phyloP scores from a whole-genome alignment of 2,329 filamentous ascomycete genomes.

The Trichoderma pleuroti region DNA sequence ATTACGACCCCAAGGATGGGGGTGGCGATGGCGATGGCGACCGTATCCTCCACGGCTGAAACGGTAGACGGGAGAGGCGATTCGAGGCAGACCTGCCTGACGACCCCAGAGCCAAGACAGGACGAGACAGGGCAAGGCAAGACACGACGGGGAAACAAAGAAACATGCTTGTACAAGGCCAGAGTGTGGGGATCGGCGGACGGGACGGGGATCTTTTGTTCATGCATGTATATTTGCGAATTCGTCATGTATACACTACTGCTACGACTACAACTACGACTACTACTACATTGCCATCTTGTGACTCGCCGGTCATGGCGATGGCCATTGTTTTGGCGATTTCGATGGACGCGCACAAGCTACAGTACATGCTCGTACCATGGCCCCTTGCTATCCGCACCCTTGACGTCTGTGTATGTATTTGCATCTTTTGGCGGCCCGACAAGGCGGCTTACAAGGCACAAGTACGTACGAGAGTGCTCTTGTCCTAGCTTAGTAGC shows the following conservation, averaged over 20 bases:
- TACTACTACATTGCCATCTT: background rate
- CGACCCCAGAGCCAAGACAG: background rate
- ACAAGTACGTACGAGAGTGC: background rate
- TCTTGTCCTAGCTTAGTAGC: background rate
- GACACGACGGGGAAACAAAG: slow-evolving; percentile 12
- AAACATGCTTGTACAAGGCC: background rate
- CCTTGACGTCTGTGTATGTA: background rate
- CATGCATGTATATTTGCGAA: slow-evolving; percentile 12
- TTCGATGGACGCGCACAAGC: background rate
- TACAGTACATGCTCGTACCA: too few relatives aligned
- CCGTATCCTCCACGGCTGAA: background rate
- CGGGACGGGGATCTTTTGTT: slow-evolving; percentile 7
- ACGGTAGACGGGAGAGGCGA: background rate
- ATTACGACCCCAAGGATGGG: slow-evolving; percentile 45
- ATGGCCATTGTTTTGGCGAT: background rate
- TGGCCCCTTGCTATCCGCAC: background rate
- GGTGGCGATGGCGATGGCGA: background rate
- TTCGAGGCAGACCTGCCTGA: background rate
- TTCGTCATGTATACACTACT: slow-evolving; percentile 5
- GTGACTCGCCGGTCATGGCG: slow-evolving; percentile 1
- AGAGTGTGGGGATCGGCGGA: slow-evolving; percentile 7
- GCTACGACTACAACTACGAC: too few relatives aligned
- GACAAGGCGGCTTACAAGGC: background rate
- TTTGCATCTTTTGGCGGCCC: background rate
- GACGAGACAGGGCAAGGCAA: background rate